Evolutionary conservation across 139 green algal genomes (phyloP), one percentile per base, ranked within the genome.

Genomic region (Chlamydomonas applanata): DNA sequence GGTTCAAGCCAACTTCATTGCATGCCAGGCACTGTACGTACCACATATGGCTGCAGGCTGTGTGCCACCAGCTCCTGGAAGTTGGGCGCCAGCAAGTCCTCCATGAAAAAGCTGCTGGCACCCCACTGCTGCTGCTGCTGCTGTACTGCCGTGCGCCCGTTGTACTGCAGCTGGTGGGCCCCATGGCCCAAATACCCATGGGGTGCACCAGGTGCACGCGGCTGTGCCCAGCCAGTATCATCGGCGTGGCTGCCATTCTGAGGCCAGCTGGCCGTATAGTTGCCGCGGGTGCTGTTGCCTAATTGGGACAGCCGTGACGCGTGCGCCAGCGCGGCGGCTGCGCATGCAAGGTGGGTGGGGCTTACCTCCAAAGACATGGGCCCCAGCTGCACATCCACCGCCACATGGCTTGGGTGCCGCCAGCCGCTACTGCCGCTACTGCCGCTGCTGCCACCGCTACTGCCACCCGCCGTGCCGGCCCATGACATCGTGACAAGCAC

Each of bases 1-100:
- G n/a, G n/a, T n/a, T n/a, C n/a, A n/a, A n/a, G n/a, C n/a, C n/a
- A n/a, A n/a, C n/a, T n/a, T n/a, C n/a, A n/a, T n/a, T n/a, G n/a
- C n/a, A n/a, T n/a, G n/a, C n/a, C n/a, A n/a, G n/a, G n/a, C n/a
- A n/a, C n/a, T n/a, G 20, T 4, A 66, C 59, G 17, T 25, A 66
- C 59, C 59, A 66, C 29, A 30, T 30, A 66, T 9, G 59, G 59
- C 59, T 66, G 59, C 59, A 66, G 59, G 24, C 22, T 22, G 59
- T 35, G 24, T 30, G 29, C n/a, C 59, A 66, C 59, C 59, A 66
- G 59, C n/a, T 66, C 59, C 59, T 66, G n/a, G n/a, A 40, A 66
- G 59, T 66, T 66, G 11, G 59, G 59, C 59, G 59, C 59, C 59
- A 66, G 29, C n/a, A 66, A 30, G 3, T 66, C 59, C 11, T 49